These are phyloP conservation scores for Diaporthe vaccinii DNA, from an alignment of 2,329 filamentous ascomycete genomes.

Conservation along the genomic window DNA sequence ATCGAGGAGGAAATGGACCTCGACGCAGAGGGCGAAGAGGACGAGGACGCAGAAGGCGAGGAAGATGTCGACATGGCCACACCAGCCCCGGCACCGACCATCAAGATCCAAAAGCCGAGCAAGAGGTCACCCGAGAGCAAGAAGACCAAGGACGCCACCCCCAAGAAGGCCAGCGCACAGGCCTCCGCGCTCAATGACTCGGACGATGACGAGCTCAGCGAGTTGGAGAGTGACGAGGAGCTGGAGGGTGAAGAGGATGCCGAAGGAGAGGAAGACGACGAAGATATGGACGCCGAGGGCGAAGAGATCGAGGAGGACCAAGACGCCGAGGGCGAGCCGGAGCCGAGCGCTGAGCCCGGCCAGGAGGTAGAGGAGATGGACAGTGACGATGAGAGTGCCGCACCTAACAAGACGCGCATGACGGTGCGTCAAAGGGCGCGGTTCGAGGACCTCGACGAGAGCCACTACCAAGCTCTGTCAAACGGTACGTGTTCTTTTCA, in stretches of 20 bases:
- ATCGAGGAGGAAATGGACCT: slow-evolving; percentile 56
- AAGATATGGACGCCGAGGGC: slow-evolving; percentile 56
- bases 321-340: slow-evolving; percentile 52
- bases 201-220: slow-evolving; percentile 69
- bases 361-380: slow-evolving; percentile 51
- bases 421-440: slow-evolving; percentile 72
- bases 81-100: slow-evolving; percentile 55
- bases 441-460: slow-evolving; percentile 67
- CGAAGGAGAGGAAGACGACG: slow-evolving; percentile 53
- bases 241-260: slow-evolving; percentile 52
- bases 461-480: slow-evolving; percentile 71
- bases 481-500: slow-evolving; percentile 61
- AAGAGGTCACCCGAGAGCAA: slow-evolving; percentile 49
- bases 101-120: slow-evolving; percentile 63
- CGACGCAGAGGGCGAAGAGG: slow-evolving; percentile 60
- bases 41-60: slow-evolving; percentile 63
- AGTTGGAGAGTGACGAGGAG: slow-evolving; percentile 67
- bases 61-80: slow-evolving; percentile 60
- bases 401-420: slow-evolving; percentile 70
- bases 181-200: slow-evolving; percentile 59
- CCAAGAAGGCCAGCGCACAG: slow-evolving; percentile 38
- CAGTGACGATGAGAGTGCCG: slow-evolving; percentile 58
- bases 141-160: slow-evolving; percentile 52
- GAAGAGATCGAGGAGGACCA: slow-evolving; percentile 55
- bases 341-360: slow-evolving; percentile 51